Evolutionary conservation across 495 filamentous ascomycete species (phyloP).

Genomic region (Annulohypoxylon bovei): DNA sequence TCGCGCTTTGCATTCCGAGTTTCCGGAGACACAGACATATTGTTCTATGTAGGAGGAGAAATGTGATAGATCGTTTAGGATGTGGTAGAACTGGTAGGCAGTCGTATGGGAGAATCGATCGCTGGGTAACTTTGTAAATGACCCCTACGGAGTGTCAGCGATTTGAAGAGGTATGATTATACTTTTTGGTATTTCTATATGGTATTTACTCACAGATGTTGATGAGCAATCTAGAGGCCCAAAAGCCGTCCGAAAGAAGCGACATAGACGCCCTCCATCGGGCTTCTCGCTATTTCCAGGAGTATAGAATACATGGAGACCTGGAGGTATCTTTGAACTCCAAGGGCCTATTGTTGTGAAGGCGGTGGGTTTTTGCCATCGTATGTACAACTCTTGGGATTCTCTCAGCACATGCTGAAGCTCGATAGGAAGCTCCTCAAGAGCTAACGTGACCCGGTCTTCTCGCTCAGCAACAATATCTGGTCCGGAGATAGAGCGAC

Average conservation of each 20-base stretch:
- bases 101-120: slow-evolving; percentile 73
- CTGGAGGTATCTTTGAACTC: slow-evolving; percentile 76
- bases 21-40: slow-evolving; percentile 60
- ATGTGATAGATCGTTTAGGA: slow-evolving; percentile 63
- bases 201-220: slow-evolving; percentile 38
- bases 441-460: slow-evolving; percentile 77
- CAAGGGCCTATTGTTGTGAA: slow-evolving; percentile 74
- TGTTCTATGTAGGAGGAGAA: slow-evolving; percentile 67
- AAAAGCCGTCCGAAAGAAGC: slow-evolving; percentile 69
- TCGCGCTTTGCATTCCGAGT: slow-evolving; percentile 50
- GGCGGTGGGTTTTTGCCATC: slow-evolving; percentile 71
- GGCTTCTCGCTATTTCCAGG: slow-evolving; percentile 54
- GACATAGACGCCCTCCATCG: slow-evolving; percentile 67
- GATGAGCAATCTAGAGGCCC: slow-evolving; percentile 63
- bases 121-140: slow-evolving; percentile 72
- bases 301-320: slow-evolving; percentile 84
- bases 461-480: slow-evolving; percentile 76
- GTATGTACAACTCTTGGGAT: slow-evolving; percentile 78
- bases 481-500: slow-evolving; percentile 61
- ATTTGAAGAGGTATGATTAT: not conserved
- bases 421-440: slow-evolving; percentile 78
- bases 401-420: slow-evolving; percentile 70
- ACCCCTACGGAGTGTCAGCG: slow-evolving; percentile 57
- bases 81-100: slow-evolving; percentile 73
- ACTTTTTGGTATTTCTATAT: slow-evolving; percentile 18